Evolutionary conservation across 352 stramenopile species (phyloP).

Genomic region (Aphanomyces euteiches): DNA sequence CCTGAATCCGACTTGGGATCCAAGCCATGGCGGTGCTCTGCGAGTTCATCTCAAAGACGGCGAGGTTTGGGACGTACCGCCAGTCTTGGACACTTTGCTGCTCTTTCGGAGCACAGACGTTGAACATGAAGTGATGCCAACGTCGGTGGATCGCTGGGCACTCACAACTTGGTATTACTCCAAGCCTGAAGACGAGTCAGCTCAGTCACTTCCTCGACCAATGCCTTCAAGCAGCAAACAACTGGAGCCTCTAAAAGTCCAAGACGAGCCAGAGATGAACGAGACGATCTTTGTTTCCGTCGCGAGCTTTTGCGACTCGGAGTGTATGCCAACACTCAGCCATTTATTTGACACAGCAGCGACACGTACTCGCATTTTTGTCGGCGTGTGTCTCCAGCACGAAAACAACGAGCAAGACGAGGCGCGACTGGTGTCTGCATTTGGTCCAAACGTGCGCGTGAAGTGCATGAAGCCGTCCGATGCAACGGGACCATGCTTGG

Average conservation of each 20-base stretch:
- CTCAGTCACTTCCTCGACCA: too few species aligned
- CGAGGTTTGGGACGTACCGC: constrained; percentile 63
- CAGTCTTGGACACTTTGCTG: constrained; percentile 82
- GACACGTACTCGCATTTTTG: constrained; percentile 60
- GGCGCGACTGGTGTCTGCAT: constrained; percentile 40
- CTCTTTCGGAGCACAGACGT: constrained; percentile 89
- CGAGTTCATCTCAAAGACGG: constrained; percentile 52
- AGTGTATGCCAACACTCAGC: constrained; percentile 83
- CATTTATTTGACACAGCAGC: constrained; percentile 58
- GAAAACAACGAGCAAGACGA: constrained; percentile 47
- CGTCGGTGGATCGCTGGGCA: constrained; percentile 77
- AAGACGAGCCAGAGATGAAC: constrained; percentile 17
- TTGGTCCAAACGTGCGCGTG: constrained; percentile 47
- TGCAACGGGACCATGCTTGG: constrained; percentile 88
- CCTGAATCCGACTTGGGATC: constrained; percentile 68
- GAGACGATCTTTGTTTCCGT: constrained; percentile 93
- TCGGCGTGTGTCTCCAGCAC: constrained; percentile 87
- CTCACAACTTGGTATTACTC: constrained; percentile 93
- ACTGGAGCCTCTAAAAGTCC: background rate
- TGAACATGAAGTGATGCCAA: constrained; percentile 88
- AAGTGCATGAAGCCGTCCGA: constrained; percentile 60
- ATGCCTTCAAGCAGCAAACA: too few species aligned
- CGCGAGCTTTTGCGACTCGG: constrained; percentile 89
- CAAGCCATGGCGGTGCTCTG: constrained; percentile 55
- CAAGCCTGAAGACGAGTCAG: constrained; percentile 26